Conservation (phyloP, 108 stramenopile species). For the Pseudonitzschia multiseries region DNA sequence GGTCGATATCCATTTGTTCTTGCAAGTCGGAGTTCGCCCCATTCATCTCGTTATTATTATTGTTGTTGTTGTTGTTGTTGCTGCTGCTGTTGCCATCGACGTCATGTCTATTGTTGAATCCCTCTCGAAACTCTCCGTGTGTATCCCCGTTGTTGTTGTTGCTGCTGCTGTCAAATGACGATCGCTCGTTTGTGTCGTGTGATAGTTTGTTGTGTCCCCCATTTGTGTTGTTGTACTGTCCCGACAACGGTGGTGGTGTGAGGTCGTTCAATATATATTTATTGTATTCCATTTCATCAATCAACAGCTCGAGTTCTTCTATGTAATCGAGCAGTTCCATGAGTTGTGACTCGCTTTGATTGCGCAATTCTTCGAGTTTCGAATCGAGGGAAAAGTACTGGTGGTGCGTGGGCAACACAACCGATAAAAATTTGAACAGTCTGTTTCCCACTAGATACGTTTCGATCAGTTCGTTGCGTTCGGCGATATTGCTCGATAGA, state of each 20-base stretch:
- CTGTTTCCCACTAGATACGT: conserved; percentile 49
- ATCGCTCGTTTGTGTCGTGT: not conserved
- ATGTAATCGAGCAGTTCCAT: conserved; percentile 41
- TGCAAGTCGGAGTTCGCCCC: too few relatives aligned
- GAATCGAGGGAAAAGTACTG: conserved; percentile 43
- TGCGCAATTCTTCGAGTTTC: conserved; percentile 8
- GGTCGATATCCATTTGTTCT: too few relatives aligned
- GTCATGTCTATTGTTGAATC: not conserved
- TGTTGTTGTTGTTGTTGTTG: not conserved
- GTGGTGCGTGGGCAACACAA: conserved; percentile 44
- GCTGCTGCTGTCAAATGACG: too few relatives aligned
- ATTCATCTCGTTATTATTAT: not conserved
- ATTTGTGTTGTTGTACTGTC: not conserved
- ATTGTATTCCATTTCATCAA: conserved; percentile 51
- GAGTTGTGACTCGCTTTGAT: conserved; percentile 36
- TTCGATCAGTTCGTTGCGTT: conserved; percentile 34
- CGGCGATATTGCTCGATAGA: conserved; percentile 29
- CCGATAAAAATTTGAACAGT: conserved; percentile 44
- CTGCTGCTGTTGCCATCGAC: not conserved
- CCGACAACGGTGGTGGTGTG: conserved; percentile 24
- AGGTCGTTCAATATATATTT: conserved; percentile 42
- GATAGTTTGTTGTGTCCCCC: not conserved
- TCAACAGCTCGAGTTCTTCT: conserved; percentile 41
- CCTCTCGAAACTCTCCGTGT: not conserved
- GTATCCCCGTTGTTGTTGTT: not conserved